Evolutionary conservation across 2,329 filamentous ascomycete genomes (phyloP).

Genomic region (Penicillium sp.): DNA sequence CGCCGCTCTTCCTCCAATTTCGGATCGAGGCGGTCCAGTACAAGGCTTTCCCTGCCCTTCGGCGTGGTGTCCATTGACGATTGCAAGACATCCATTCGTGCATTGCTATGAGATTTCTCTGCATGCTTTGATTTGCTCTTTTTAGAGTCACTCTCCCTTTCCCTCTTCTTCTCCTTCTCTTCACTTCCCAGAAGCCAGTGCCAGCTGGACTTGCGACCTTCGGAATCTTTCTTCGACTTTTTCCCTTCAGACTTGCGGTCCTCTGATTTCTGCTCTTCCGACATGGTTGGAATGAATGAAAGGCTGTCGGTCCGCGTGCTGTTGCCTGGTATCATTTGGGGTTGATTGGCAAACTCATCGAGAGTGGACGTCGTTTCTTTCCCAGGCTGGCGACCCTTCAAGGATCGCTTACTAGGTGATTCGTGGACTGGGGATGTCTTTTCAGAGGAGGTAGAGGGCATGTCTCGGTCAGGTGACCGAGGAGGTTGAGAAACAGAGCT

Average conservation of each 20-base stretch:
- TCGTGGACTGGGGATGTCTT: slow-evolving; percentile 46
- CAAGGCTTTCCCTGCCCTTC: slow-evolving; percentile 73
- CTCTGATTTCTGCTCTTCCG: slow-evolving; percentile 71
- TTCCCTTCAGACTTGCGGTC: slow-evolving; percentile 76
- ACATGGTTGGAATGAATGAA: slow-evolving; percentile 76
- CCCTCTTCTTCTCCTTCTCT: slow-evolving; percentile 60
- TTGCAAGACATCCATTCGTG: slow-evolving; percentile 82
- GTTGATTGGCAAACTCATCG: slow-evolving; percentile 66
- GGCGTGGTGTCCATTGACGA: slow-evolving; percentile 73
- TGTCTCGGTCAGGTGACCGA: slow-evolving; percentile 54
- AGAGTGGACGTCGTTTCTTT: slow-evolving; percentile 54
- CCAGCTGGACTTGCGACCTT: slow-evolving; percentile 75
- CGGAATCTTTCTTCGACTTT: slow-evolving; percentile 66
- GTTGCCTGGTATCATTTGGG: slow-evolving; percentile 70
- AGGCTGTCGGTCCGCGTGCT: slow-evolving; percentile 73
- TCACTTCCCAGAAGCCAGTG: slow-evolving; percentile 75
- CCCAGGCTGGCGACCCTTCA: slow-evolving; percentile 32
- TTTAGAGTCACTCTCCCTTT: slow-evolving; percentile 70
- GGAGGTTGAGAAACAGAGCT: slow-evolving; percentile 35
- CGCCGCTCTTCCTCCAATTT: slow-evolving; percentile 72
- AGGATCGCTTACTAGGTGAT: slow-evolving; percentile 40
- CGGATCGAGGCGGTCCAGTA: slow-evolving; percentile 76
- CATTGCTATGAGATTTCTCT: slow-evolving; percentile 68
- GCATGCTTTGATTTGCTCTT: slow-evolving; percentile 56
- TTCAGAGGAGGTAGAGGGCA: slow-evolving; percentile 11